Base-by-base conservation (phyloP, 176 grass and related monocot genomes). In the Triticum timopheevii region DNA sequence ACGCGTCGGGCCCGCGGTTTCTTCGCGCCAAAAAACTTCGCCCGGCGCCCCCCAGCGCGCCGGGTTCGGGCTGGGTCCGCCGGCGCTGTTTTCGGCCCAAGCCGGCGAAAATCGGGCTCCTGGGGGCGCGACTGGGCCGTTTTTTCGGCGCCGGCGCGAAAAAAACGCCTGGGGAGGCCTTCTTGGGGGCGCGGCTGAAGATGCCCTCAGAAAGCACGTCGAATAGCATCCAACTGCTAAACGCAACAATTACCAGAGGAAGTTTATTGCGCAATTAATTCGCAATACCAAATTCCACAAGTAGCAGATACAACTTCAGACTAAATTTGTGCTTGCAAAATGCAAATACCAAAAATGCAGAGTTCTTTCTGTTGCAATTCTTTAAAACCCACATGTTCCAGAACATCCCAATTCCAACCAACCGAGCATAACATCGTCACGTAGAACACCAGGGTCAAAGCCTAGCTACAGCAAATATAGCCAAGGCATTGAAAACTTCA, bases 401-500 rank as follows among this genome's bases (percentile, higher is more conserved):
- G 35, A 86, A 79, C 40, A 86, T 44, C n/a, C 67, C 49, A 73
- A 35, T 83, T 44, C 74, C 19, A 79, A 74, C 79, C 34, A 66
- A 76, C 23, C 66, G 11, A 85, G 16, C 42, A 76, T 28, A 77
- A 69, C 61, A 75, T 62, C 56, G 59, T 79, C 74, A 65, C 20
- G 76, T 42, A 56, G 20, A 28, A 59, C 68, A 38, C 19, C 65
- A 67, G 73, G n/a, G 54, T n/a, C 73, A 77, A 36, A 12, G 13
- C 49, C 79, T 86, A 63, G 78, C 50, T 50, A 72, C 33, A 62
- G 54, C 61, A 54, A 42, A 61, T 38, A 45, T 22, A 84, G 81
- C 28, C 17, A 87, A 87, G 65, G 65, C 65, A 33, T 34, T 6
- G 6, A 83, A 74, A 83, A 56, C 80, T 87, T 73, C 19, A 45